These are phyloP conservation scores for Solanum pimpinellifolium DNA, from an alignment of 257 asterid genomes.

Conservation along the genomic window DNA sequence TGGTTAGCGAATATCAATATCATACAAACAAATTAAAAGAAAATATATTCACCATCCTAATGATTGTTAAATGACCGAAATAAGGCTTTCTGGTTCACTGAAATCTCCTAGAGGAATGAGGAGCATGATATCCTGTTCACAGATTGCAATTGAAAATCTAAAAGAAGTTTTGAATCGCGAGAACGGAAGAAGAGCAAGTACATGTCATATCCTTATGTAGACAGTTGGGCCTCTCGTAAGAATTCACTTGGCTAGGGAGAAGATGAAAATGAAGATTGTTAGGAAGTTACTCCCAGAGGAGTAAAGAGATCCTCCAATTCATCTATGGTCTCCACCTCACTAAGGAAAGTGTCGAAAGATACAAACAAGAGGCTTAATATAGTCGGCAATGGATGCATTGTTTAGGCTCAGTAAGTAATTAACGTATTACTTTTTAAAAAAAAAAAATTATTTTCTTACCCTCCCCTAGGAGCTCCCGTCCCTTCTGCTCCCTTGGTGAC, in stretches of 20 bases:
- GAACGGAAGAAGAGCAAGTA: conserved; percentile 75
- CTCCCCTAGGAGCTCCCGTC: too few relatives aligned
- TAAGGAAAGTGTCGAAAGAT: too few relatives aligned
- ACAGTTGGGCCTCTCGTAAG: conserved; percentile 7
- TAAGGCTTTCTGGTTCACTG: background rate
- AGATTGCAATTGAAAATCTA: background rate
- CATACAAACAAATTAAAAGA: background rate
- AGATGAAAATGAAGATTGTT: conserved; percentile 15
- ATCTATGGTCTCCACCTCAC: too few relatives aligned
- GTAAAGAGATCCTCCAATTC: too few relatives aligned
- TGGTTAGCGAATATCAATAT: too few relatives aligned
- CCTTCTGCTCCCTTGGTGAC: too few relatives aligned
- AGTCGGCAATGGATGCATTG: too few relatives aligned
- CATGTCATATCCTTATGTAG: conserved; percentile 57
- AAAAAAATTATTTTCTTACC: too few relatives aligned
- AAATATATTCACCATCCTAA: background rate
- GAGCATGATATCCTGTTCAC: background rate
- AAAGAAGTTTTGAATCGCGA: conserved; percentile 27
- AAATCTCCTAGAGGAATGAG: background rate
- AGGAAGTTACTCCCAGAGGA: too few relatives aligned
- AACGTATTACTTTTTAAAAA: too few relatives aligned
- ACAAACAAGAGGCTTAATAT: too few relatives aligned
- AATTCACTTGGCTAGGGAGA: conserved; percentile 9
- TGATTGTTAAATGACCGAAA: conserved; percentile 6
- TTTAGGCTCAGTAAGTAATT: too few relatives aligned